Percentiles rank a stretch among this genome's conserved stretches.
phyloP scores from a whole-genome alignment of 78 protist species.

The Anaeramoeba flamelloides region DNA sequence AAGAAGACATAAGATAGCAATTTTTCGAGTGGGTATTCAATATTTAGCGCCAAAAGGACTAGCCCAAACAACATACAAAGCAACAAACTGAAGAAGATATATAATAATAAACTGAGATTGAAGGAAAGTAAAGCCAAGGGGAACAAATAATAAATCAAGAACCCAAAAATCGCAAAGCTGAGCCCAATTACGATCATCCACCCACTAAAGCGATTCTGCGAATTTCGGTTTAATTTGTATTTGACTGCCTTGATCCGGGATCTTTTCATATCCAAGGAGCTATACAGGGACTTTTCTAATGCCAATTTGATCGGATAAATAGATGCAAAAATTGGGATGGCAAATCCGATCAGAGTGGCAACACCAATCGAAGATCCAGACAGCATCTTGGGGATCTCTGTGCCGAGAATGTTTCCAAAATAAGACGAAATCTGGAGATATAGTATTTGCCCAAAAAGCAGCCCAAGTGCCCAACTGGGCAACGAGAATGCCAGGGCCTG shows the following conservation, averaged over 20 bases:
- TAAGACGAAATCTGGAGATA: not conserved
- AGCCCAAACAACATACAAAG: conserved; percentile 60
- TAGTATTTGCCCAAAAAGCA: conserved; percentile 23
- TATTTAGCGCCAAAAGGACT: conserved; percentile 39
- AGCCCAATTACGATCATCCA: conserved; percentile 40
- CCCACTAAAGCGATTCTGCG: conserved; percentile 9
- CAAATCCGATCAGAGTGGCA: conserved; percentile 45
- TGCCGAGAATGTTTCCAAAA: not conserved
- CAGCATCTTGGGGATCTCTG: conserved; percentile 5
- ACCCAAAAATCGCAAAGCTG: conserved; percentile 32
- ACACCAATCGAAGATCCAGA: conserved; percentile 15
- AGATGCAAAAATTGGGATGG: conserved; percentile 47
- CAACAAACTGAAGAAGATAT: conserved; percentile 61
- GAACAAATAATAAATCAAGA: conserved; percentile 52
- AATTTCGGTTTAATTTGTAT: conserved; percentile 43
- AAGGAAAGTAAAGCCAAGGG: conserved; percentile 54
- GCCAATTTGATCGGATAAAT: conserved; percentile 62
- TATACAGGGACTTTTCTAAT: conserved; percentile 27
- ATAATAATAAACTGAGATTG: conserved; percentile 46
- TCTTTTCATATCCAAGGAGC: conserved; percentile 47
- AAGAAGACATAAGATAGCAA: conserved; percentile 30
- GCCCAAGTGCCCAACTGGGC: conserved; percentile 65
- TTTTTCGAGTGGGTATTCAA: conserved; percentile 39
- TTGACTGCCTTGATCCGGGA: conserved; percentile 44
- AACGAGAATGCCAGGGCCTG: conserved; percentile 52